Conservation (phyloP, 2,329 filamentous ascomycete genomes). For the Teratosphaeria zuluensis region DNA sequence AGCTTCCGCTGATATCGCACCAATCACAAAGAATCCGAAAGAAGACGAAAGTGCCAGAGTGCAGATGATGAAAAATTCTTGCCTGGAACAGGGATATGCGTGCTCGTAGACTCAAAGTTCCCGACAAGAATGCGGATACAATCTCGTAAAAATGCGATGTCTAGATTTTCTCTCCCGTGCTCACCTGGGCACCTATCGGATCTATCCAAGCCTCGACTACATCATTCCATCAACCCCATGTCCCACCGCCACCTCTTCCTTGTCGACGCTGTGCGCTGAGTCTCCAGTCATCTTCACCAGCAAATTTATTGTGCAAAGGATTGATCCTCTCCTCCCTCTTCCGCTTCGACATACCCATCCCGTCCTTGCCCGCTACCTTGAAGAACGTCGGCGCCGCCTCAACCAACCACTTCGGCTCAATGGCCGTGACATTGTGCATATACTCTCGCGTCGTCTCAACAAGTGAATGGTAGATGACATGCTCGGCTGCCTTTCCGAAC, state of each 20-base stretch:
- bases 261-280: constrained; percentile 77
- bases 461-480: constrained; percentile 86
- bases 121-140: too few relatives aligned
- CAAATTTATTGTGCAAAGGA: constrained; percentile 87
- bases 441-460: constrained; percentile 96
- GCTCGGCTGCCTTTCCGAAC: constrained; percentile 92
- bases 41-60: too few relatives aligned
- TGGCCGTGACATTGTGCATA: constrained; percentile 88
- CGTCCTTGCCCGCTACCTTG: constrained; percentile 84
- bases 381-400: constrained; percentile 98
- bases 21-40: too few relatives aligned
- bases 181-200: too few relatives aligned
- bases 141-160: too few relatives aligned
- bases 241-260: constrained; percentile 80
- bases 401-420: constrained; percentile 89
- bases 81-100: too few relatives aligned
- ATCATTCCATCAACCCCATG: constrained; percentile 59
- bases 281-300: constrained; percentile 89
- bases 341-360: constrained; percentile 62
- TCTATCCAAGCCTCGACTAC: background rate
- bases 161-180: too few relatives aligned
- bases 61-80: too few relatives aligned
- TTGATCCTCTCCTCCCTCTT: constrained; percentile 93
- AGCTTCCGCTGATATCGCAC: too few relatives aligned
- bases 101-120: too few relatives aligned